Evolutionary conservation across 2,329 filamentous ascomycete species (phyloP), one percentile per base, ranked within the genome.

Genomic region (Dactylellina leptospora): DNA sequence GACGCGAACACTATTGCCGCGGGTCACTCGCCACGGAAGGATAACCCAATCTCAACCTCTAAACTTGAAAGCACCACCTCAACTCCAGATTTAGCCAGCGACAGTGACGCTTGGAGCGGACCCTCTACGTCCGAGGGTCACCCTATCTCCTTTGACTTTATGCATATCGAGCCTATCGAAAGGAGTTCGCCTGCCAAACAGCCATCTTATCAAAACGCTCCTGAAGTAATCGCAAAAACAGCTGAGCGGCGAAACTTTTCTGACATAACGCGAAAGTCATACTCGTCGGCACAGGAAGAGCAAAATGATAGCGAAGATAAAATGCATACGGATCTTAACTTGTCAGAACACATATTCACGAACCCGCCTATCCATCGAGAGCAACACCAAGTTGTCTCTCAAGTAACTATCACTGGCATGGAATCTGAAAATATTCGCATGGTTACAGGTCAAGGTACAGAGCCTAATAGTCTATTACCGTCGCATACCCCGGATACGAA

Each of bases 221-320:
- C 66, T 1, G 20, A 63, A 16, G 27, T 71, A 1, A 36, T 40
- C 28, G 56, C 50, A 1, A 58, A 71, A 33, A 63, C 38, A 28
- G 58, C 66, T 2, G 66, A 71, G 30, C 28, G 53, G 20, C 54
- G 66, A 63, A 63, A 44, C 4, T 71, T 55, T 22, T 71, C 66
- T 18, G 58, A 63, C 27, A 28, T 38, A 25, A 71, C 44, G 4
- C 51, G 56, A 2, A 50, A 64, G 10, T 80, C 81, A 0, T 83
- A 82, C 64, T 79, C 83, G 74, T 80, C 81, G 10, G 79, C 81
- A 18, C 80, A 80, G 75, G 83, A 84, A 68, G 81, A 83, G 11
- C 30, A 25, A 13, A n/a, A 13, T 4, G 33, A 40, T 13, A 27
- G 33, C 27, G 33, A 42, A 33, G 30, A 33, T n/a, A n/a, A n/a